Conservation (phyloP, 177 flowering plant species). For the Vitis hybrid region DNA sequence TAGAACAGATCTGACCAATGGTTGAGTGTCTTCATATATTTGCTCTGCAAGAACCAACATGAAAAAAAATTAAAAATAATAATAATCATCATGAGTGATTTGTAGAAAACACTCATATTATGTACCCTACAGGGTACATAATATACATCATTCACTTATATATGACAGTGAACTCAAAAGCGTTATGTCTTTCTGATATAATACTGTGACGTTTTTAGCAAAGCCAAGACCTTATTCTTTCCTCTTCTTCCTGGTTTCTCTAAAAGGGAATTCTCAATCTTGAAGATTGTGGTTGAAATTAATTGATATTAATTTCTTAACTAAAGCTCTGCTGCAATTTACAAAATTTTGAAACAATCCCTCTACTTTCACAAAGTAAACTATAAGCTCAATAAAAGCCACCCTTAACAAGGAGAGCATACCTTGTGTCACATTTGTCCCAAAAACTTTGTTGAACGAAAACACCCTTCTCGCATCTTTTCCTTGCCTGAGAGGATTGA, state of each 20-base stretch:
- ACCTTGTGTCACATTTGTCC: constrained; percentile 67
- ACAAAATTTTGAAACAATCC: not conserved
- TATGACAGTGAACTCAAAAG: no score
- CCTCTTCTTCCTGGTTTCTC: no score
- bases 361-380: not conserved
- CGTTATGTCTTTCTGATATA: no score
- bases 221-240: no score
- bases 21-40: constrained; percentile 77
- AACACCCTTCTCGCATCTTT: constrained; percentile 76
- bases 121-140: no score
- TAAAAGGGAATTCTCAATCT: no score
- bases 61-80: not conserved
- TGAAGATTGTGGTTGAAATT: no score
- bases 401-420: constrained; percentile 16
- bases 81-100: no score
- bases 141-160: no score
- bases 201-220: no score
- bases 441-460: constrained; percentile 80
- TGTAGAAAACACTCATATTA: no score
- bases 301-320: not conserved
- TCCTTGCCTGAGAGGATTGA: constrained; percentile 71
- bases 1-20: constrained; percentile 75
- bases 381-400: not conserved
- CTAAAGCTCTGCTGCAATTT: not conserved
- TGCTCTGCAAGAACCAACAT: constrained; percentile 51